These are phyloP conservation scores for Mortierella antarctica DNA, from an alignment of 192 early-diverging fungal species.

Conservation along the genomic window DNA sequence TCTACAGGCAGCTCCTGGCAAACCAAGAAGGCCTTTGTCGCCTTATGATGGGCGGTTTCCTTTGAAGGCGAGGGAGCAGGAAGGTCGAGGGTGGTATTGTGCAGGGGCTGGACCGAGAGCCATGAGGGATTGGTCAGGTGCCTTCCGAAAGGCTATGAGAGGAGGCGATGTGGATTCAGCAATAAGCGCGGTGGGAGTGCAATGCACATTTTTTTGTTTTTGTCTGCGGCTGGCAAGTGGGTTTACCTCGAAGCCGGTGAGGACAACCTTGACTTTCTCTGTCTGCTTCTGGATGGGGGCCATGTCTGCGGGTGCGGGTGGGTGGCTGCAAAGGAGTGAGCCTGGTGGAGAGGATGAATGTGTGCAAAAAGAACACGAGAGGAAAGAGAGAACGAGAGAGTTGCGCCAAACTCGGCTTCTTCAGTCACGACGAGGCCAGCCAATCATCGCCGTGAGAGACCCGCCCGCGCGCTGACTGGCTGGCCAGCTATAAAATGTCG, in stretches of 20 bases:
- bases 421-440: not conserved
- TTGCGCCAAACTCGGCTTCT: not conserved
- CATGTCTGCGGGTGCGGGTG: conserved; percentile 4
- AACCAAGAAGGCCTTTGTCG: conserved; percentile 24
- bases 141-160: conserved; percentile 32
- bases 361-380: not conserved
- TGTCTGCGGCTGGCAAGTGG: not conserved
- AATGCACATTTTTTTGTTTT: not conserved
- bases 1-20: conserved; percentile 66
- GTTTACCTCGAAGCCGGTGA: conserved; percentile 51
- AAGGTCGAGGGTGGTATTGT: conserved; percentile 33
- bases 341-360: not conserved
- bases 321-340: not conserved
- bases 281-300: conserved; percentile 28
- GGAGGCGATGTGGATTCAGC: not conserved
- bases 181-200: not conserved
- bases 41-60: conserved; percentile 12
- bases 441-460: not conserved
- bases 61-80: conserved; percentile 4
- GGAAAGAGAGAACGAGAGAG: not conserved
- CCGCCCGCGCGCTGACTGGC: too few relatives aligned
- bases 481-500: too few relatives aligned
- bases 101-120: conserved; percentile 34
- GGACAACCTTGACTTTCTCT: conserved; percentile 45
- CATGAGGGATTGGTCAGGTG: conserved; percentile 49